Evolutionary conservation across 225 moss, liverwort and hornwort species (phyloP).

Genomic region (Pleurozium schreberi): DNA sequence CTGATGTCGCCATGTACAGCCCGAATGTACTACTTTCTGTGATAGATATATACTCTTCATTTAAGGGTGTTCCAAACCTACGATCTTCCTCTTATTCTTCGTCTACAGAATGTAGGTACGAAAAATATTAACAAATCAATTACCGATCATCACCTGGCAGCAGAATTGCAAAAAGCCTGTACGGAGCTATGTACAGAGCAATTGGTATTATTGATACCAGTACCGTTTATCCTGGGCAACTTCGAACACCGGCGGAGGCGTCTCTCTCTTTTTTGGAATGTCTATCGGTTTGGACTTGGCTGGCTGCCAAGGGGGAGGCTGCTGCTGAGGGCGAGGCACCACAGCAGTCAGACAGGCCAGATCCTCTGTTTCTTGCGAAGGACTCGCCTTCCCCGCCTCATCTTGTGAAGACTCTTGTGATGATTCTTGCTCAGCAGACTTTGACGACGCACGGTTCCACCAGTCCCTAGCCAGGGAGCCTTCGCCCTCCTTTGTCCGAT

Average conservation of each 20-base stretch:
- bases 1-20: not conserved
- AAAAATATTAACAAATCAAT: not conserved
- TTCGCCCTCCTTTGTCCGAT: not conserved
- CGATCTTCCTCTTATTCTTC: not conserved
- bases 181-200: not conserved
- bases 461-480: not conserved
- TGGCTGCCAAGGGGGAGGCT: not conserved
- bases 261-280: not conserved
- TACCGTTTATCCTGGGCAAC: constrained; percentile 6
- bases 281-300: constrained; percentile 1
- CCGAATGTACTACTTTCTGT: not conserved
- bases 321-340: not conserved
- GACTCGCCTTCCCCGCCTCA: not conserved
- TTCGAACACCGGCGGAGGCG: constrained; percentile 7
- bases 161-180: not conserved
- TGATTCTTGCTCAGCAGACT: not conserved
- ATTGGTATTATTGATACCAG: not conserved
- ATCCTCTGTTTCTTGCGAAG: constrained; percentile 3
- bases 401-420: not conserved
- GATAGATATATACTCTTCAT: not conserved
- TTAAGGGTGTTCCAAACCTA: not conserved
- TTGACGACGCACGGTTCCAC: not conserved
- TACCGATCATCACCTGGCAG: not conserved
- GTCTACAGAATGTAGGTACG: not conserved
- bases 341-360: not conserved